Evolutionary conservation across 352 stramenopile genomes (phyloP).

Genomic region (Globisporangium spinosum): DNA sequence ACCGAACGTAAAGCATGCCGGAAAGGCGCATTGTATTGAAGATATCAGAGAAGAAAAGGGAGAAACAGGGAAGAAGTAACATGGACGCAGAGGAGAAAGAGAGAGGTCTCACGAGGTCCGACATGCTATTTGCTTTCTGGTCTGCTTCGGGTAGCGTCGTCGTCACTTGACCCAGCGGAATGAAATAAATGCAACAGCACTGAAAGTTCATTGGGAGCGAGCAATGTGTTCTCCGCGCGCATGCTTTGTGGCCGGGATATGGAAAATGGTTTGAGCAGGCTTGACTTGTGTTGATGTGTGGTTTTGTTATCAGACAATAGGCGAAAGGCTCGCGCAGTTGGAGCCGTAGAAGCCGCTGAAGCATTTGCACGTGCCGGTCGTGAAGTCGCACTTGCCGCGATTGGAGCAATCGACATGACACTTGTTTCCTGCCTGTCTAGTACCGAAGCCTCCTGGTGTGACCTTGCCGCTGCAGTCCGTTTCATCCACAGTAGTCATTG

Average conservation of each 20-base stretch:
- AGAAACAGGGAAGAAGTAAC: background rate
- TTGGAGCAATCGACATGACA: conserved; percentile 82
- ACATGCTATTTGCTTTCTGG: background rate
- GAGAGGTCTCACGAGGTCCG: background rate
- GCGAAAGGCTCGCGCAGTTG: conserved; percentile 69
- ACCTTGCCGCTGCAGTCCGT: conserved; percentile 72
- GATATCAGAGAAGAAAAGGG: conserved; percentile 7
- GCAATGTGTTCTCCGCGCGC: background rate
- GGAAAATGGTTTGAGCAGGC: background rate
- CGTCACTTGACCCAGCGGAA: conserved; percentile 3
- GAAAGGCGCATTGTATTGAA: conserved; percentile 10
- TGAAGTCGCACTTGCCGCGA: conserved; percentile 71
- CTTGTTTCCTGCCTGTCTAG: conserved; percentile 40
- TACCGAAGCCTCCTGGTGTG: conserved; percentile 35
- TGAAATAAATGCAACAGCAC: conserved; percentile 5
- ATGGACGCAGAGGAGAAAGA: background rate
- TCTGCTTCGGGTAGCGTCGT: background rate
- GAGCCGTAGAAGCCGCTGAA: conserved; percentile 77
- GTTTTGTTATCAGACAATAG: conserved; percentile 23
- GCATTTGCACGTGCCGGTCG: conserved; percentile 58
- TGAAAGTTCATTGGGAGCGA: background rate
- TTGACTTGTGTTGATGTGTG: background rate
- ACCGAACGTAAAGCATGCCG: conserved; percentile 40
- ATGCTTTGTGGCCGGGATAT: background rate
- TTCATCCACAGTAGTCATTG: conserved; percentile 75